These are phyloP conservation scores for Aspergillus brasiliensis DNA, from an alignment of 2,329 filamentous ascomycete species.

Conservation along the genomic window DNA sequence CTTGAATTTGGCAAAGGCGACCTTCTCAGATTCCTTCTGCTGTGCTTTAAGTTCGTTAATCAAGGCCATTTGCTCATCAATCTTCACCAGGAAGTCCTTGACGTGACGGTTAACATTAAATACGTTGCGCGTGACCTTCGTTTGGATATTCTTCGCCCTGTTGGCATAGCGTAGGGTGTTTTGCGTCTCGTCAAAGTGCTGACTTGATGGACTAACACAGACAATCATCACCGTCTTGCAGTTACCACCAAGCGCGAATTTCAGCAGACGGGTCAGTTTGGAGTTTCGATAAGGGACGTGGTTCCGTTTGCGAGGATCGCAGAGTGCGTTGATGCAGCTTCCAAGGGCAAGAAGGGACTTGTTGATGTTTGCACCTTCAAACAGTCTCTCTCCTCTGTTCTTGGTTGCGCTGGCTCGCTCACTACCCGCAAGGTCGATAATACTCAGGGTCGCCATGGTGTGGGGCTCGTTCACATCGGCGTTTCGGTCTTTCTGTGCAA, in stretches of 20 bases:
- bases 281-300: constrained; percentile 98
- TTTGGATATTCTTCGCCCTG: constrained; percentile 98
- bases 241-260: constrained; percentile 96
- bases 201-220: constrained; percentile 93
- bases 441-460: constrained; percentile 96
- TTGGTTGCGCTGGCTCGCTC: constrained; percentile 96
- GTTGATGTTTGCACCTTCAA: constrained; percentile 99
- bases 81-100: constrained; percentile 98
- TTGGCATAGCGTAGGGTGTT: constrained; percentile 98
- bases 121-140: constrained; percentile 97
- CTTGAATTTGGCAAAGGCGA: constrained; percentile 83
- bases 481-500: constrained; percentile 91
- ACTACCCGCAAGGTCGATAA: constrained; percentile 95
- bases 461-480: constrained; percentile 91
- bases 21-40: constrained; percentile 82
- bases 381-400: constrained; percentile 85
- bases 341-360: constrained; percentile 93
- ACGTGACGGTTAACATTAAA: constrained; percentile 99
- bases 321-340: constrained; percentile 97
- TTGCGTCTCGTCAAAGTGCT: constrained; percentile 96
- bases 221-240: constrained; percentile 99
- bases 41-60: constrained; percentile 95
- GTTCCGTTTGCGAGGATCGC: constrained; percentile 85
- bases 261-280: constrained; percentile 90
- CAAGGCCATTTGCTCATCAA: constrained; percentile 95